A percentile compares a stretch with the other conserved stretches of the same genome.
These are phyloP conservation scores for Amylostereum areolatum DNA, from an alignment of 1,284 basidiomycete genomes.

Conservation along the genomic window DNA sequence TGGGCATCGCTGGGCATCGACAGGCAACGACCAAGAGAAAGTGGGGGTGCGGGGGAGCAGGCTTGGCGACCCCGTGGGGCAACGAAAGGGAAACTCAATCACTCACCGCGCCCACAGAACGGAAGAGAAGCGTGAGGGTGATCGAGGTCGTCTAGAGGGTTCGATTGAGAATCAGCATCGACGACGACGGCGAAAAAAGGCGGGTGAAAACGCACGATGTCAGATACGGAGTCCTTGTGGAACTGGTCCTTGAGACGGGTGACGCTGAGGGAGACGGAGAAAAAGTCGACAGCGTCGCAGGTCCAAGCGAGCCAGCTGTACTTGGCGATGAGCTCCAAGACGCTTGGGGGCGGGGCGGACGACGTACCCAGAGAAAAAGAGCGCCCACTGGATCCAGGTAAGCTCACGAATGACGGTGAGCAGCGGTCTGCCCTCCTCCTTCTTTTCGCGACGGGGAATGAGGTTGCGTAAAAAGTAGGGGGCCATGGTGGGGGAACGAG, in stretches of 20 bases:
- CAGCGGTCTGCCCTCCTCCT: constrained; percentile 19
- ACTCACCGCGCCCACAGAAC: constrained; percentile 76
- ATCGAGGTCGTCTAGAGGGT: constrained; percentile 68
- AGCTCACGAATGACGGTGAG: constrained; percentile 32
- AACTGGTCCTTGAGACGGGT: constrained; percentile 52
- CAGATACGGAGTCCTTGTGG: constrained; percentile 28
- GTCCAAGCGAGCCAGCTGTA: constrained; percentile 74
- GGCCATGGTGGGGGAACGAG: not conserved
- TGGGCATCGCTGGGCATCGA: not conserved
- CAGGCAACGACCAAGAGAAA: not conserved
- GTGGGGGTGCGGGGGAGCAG: too few relatives aligned
- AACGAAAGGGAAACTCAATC: not conserved
- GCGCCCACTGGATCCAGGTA: constrained; percentile 39
- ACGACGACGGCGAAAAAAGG: not conserved
- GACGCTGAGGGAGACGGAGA: constrained; percentile 75
- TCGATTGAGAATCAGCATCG: not conserved
- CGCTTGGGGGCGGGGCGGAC: not conserved
- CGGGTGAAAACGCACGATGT: constrained; percentile 42
- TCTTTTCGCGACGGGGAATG: constrained; percentile 1
- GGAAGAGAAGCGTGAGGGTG: constrained; percentile 89
- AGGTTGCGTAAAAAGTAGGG: constrained; percentile 6
- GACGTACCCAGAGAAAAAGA: constrained; percentile 40
- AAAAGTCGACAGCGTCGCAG: constrained; percentile 80
- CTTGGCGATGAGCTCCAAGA: constrained; percentile 9
- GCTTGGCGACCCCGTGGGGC: too few relatives aligned